A percentile compares a stretch with the other conserved stretches of the same genome.
Conservation (phyloP, 805 yeast genomes). For the Pichia deserticola region DNA sequence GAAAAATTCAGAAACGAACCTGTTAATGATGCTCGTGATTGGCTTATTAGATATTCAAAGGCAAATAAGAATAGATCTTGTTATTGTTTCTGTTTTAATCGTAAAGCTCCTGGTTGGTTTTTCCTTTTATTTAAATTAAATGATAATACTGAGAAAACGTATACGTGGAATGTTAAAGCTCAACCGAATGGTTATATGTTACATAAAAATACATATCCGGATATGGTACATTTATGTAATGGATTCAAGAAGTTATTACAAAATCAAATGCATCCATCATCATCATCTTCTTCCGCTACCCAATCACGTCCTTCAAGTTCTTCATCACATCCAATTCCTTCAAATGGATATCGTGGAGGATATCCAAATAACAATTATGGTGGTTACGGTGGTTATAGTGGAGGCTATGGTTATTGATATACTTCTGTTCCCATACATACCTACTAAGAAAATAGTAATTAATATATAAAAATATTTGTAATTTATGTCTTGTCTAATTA, state of each 20-base stretch:
- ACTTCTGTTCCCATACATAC: background rate
- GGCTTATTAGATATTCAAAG: constrained; percentile 81
- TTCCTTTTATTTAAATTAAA: constrained; percentile 77
- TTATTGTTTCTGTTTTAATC: constrained; percentile 86
- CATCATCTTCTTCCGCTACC: background rate
- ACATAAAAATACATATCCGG: constrained; percentile 78
- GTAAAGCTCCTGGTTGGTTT: constrained; percentile 92
- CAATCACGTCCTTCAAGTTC: background rate
- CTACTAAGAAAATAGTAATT: background rate
- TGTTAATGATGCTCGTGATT: constrained; percentile 69
- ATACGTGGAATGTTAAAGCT: constrained; percentile 88
- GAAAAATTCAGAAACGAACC: constrained; percentile 87
- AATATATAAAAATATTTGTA: background rate
- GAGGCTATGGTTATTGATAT: constrained; percentile 2
- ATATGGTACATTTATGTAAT: constrained; percentile 79
- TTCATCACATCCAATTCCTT: background rate
- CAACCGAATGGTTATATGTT: constrained; percentile 80
- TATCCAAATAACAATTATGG: constrained; percentile 6
- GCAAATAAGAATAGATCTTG: constrained; percentile 89
- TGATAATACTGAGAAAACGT: constrained; percentile 51
- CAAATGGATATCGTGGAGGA: constrained; percentile 8
- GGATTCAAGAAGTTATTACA: constrained; percentile 69
- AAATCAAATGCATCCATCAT: constrained; percentile 20
- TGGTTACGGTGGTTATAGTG: constrained; percentile 5
- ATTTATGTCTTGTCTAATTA: background rate